Evolutionary conservation across 306 rosid genomes (phyloP).

Genomic region (Purshia tridentata): DNA sequence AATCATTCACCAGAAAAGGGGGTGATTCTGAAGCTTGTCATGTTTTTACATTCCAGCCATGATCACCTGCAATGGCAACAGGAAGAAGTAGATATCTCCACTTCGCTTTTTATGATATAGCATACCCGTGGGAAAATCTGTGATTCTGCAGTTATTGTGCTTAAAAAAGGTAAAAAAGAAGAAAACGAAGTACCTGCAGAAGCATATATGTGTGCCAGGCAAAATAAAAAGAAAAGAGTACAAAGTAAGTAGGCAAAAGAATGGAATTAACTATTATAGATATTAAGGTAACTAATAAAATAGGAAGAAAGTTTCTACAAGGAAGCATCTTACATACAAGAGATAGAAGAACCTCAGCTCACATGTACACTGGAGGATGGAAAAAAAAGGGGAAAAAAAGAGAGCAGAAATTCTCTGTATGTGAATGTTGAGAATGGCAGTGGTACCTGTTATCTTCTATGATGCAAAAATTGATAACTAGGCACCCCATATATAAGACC

Average conservation of each 20-base stretch:
- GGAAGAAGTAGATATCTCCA: background rate
- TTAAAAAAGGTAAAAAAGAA: background rate
- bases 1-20: background rate
- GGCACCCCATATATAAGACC: slow-evolving; percentile 48
- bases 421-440: slow-evolving; percentile 26
- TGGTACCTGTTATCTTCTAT: slow-evolving; percentile 56
- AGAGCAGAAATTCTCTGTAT: slow-evolving; percentile 27
- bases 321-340: slow-evolving; percentile 33
- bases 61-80: slow-evolving; percentile 13
- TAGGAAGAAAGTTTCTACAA: slow-evolving; percentile 34
- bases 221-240: background rate
- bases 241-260: background rate
- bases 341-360: slow-evolving; percentile 30
- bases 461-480: slow-evolving; percentile 73
- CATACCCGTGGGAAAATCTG: background rate
- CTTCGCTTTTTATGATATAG: background rate
- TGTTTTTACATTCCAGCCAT: slow-evolving; percentile 4
- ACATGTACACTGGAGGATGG: slow-evolving; percentile 39
- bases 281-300: slow-evolving; percentile 24
- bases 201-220: background rate
- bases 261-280: slow-evolving; percentile 20
- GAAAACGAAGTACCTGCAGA: background rate
- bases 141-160: background rate
- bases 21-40: background rate
- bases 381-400: background rate